phyloP scores from a whole-genome alignment of 148 eudicot genomes.

The Vaccinium darrowii region DNA sequence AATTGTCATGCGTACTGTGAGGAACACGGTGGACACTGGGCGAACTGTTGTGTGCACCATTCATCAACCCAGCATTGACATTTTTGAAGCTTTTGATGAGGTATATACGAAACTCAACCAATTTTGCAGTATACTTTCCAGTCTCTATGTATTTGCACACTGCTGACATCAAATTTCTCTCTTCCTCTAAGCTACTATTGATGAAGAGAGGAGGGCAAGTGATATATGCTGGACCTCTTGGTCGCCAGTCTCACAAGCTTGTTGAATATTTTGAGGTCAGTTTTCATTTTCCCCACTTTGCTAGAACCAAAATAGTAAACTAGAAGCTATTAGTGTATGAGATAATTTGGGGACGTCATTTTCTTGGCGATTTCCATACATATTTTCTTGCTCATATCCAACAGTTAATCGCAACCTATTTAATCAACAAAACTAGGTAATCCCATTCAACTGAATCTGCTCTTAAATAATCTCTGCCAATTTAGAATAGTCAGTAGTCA shows the following conservation, averaged over 20 bases:
- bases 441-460: neutral
- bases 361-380: neutral
- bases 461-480: neutral
- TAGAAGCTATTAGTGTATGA: neutral
- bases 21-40: conserved; percentile 34
- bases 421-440: neutral
- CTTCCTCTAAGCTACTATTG: conserved; percentile 28
- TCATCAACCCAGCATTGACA: conserved; percentile 41
- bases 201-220: conserved; percentile 33
- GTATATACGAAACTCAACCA: conserved; percentile 10
- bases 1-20: conserved; percentile 34
- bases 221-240: conserved; percentile 26
- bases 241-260: conserved; percentile 31
- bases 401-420: neutral
- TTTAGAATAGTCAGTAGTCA: neutral
- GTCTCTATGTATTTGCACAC: neutral
- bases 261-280: conserved; percentile 39
- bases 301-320: neutral
- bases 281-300: neutral
- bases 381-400: conserved; percentile 29
- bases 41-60: conserved; percentile 39
- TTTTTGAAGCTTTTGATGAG: conserved; percentile 52
- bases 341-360: neutral
- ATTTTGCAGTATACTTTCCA: neutral
- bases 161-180: neutral